A percentile compares a stretch with the other conserved stretches of the same genome.
These are phyloP conservation scores for Wickerhamiella azyma DNA, from an alignment of 805 yeast species.

Conservation along the genomic window DNA sequence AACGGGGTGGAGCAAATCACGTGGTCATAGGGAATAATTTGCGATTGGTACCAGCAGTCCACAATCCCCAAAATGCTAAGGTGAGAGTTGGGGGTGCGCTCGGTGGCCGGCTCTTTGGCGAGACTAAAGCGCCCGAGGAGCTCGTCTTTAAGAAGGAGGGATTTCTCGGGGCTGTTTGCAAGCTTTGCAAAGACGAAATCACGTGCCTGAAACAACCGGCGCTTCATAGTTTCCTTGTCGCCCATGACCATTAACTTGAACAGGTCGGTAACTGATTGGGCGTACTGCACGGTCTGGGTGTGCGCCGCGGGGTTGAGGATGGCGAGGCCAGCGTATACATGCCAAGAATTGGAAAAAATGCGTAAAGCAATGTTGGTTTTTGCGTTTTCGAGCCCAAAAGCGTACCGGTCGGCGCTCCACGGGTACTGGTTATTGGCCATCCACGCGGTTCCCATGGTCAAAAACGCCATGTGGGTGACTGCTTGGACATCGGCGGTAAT, in stretches of 20 bases:
- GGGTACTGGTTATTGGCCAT: constrained; percentile 69
- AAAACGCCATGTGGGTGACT: constrained; percentile 92
- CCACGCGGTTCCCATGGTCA: constrained; percentile 98
- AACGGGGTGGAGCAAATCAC: constrained; percentile 92
- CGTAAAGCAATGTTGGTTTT: constrained; percentile 85
- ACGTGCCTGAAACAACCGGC: constrained; percentile 52
- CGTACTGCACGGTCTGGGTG: constrained; percentile 77
- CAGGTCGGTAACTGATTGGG: constrained; percentile 68
- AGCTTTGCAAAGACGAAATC: constrained; percentile 63
- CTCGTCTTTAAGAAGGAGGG: constrained; percentile 61
- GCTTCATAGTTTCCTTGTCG: constrained; percentile 40
- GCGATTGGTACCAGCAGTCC: constrained; percentile 79
- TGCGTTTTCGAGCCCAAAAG: constrained; percentile 92
- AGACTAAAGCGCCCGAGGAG: constrained; percentile 69
- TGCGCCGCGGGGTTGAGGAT: constrained; percentile 94
- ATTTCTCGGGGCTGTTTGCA: constrained; percentile 33
- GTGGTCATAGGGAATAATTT: constrained; percentile 89
- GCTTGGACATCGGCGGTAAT: constrained; percentile 99
- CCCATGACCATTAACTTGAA: constrained; percentile 73
- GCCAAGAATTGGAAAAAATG: constrained; percentile 91
- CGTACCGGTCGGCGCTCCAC: constrained; percentile 72
- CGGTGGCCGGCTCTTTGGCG: constrained; percentile 46
- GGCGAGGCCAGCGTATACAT: constrained; percentile 94
- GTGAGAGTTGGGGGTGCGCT: constrained; percentile 62
- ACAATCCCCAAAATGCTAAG: constrained; percentile 79